Evolutionary conservation across 257 asterid genomes (phyloP), one percentile per base, ranked within the genome.

Genomic region (Paraleonurus japonicus): DNA sequence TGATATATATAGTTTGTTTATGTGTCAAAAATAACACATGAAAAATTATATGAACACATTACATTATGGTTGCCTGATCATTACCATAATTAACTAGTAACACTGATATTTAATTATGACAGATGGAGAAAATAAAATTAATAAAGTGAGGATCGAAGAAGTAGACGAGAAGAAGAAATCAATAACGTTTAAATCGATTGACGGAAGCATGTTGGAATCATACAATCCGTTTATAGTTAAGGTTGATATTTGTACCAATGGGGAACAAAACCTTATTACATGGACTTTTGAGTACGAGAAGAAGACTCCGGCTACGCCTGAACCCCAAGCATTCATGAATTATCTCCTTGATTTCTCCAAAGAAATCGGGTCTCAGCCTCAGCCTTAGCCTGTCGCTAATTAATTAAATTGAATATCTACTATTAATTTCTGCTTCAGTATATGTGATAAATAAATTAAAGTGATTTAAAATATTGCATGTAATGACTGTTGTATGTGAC

Each of bases 231-330:
- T 81, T 8, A 67, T 28, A 22, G 0, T 35, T 5, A 61, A 2
- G 6, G 3, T 58, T 0, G 50, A 54, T 7, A 67, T 67, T 1
- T 69, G 65, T 7, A 20, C 16, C 12, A 8, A 33, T 2, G 78
- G 72, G 8, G 64, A 55, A 58, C 68, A 58, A 4, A 15, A 30
- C 69, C 2, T 62, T 16, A 65, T 81, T 10, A 71, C 74, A n/a
- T 75, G 76, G 79, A 72, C 72, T 1, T 1, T 81, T 0, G 81
- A 78, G 67, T 81, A 67, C 19, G 81, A 79, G 80, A 79, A 76
- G 71, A n/a, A 41, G 58, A 72, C n/a, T 26, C 65, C 23, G 33
- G 15, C 9, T 4, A 47, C 51, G 24, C 75, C 77, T 0, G 77
- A 81, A 2, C 83, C 83, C 5, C n/a, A 13, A 7, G 8, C 65